Conservation (phyloP, 371 early-diverging fungal species). For the Thermomucor indicae-seudaticae region DNA sequence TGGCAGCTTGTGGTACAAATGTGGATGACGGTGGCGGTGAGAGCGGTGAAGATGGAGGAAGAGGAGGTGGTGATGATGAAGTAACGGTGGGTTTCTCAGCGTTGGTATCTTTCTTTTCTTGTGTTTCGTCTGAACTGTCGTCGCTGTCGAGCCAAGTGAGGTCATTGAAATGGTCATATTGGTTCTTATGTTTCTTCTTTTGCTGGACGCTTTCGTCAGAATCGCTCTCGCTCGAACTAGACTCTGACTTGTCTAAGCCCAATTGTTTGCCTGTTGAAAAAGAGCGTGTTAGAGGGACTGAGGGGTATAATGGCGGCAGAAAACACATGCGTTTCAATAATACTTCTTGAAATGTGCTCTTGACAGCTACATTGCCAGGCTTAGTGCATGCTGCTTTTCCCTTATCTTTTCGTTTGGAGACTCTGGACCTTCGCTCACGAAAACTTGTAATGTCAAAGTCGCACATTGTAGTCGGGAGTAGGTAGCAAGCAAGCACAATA, state of each 20-base stretch:
- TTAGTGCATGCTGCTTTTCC: neutral
- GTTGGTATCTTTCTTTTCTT: neutral
- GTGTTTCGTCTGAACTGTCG: neutral
- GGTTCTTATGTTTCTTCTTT: constrained; percentile 7
- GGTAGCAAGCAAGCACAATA: neutral
- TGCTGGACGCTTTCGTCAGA: neutral
- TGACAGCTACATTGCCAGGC: neutral
- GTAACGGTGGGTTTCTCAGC: neutral
- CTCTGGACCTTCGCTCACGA: neutral
- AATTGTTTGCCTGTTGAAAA: neutral
- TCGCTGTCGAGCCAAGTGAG: neutral
- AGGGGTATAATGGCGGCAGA: neutral
- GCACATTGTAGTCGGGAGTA: constrained; percentile 11
- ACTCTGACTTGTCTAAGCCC: neutral
- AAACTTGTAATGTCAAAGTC: constrained; percentile 30
- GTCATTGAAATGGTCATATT: neutral
- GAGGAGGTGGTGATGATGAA: too few relatives aligned
- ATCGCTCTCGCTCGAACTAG: constrained; percentile 1
- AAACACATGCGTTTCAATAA: neutral
- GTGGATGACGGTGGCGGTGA: too few relatives aligned
- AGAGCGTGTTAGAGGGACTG: too few relatives aligned
- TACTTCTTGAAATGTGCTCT: neutral
- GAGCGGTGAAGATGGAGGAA: too few relatives aligned
- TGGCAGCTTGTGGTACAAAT: neutral
- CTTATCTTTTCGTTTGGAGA: neutral